Percentiles rank a stretch among this genome's conserved stretches.
These are phyloP conservation scores for Argentina anserina DNA, from an alignment of 306 rosid species.

Conservation along the genomic window DNA sequence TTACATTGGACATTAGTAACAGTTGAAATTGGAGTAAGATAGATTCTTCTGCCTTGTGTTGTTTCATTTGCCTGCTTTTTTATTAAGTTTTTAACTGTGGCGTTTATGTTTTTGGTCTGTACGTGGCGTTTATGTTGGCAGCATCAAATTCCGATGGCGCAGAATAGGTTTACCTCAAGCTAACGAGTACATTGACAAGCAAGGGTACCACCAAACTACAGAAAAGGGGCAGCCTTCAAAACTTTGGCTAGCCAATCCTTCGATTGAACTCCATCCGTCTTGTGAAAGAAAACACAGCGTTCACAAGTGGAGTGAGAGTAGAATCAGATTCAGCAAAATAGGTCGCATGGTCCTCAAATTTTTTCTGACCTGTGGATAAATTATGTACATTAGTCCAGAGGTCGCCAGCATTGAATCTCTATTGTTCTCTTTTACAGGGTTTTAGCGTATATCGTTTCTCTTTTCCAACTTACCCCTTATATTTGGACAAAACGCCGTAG, in stretches of 20 bases:
- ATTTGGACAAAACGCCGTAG: not conserved
- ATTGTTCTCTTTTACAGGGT: not conserved
- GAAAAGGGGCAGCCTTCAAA: constrained; percentile 21
- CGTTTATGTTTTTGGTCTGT: no score
- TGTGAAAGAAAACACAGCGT: not conserved
- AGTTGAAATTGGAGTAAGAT: not conserved
- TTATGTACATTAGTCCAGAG: not conserved
- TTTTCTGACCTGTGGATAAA: not conserved
- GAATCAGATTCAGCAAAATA: not conserved
- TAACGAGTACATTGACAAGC: constrained; percentile 20
- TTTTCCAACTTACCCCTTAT: not conserved
- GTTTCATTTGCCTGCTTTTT: not conserved
- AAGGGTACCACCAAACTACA: constrained; percentile 17
- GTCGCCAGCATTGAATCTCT: not conserved
- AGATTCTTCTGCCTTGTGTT: not conserved
- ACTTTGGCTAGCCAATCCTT: constrained; percentile 16
- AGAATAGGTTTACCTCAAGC: constrained; percentile 30
- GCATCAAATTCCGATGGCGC: constrained; percentile 42
- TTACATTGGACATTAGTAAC: not conserved
- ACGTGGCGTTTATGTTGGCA: constrained; percentile 32
- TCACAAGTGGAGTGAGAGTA: not conserved
- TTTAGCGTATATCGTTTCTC: not conserved
- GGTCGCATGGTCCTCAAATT: not conserved
- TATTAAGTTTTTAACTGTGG: constrained; percentile 1
- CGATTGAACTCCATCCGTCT: constrained; percentile 8